Evolutionary conservation across 148 eudicot species (phyloP).

Genomic region (Nyssa sinensis): DNA sequence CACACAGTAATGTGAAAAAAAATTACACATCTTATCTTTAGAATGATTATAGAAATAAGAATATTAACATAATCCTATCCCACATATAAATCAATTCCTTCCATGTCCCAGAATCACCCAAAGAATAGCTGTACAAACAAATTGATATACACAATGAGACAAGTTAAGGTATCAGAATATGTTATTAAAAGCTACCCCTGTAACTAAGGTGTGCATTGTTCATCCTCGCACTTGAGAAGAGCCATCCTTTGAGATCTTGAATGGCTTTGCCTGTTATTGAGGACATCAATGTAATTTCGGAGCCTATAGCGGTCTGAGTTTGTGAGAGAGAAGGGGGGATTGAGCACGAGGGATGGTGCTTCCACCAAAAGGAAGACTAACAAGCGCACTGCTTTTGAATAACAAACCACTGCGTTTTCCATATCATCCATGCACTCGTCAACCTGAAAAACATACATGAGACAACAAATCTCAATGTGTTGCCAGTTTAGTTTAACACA

Average conservation of each 20-base stretch:
- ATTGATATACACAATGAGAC: slow-evolving; percentile 42
- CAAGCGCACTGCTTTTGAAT: slow-evolving; percentile 70
- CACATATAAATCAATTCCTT: slow-evolving; percentile 21
- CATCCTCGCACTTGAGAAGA: slow-evolving; percentile 54
- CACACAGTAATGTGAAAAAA: not conserved
- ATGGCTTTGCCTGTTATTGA: slow-evolving; percentile 72
- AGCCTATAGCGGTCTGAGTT: slow-evolving; percentile 76
- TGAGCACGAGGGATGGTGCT: slow-evolving; percentile 73
- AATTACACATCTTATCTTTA: not conserved
- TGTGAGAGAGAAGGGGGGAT: slow-evolving; percentile 88
- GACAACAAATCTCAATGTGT: not conserved
- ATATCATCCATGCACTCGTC: slow-evolving; percentile 77
- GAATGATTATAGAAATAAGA: slow-evolving; percentile 17
- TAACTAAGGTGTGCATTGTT: slow-evolving; percentile 31
- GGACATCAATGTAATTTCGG: slow-evolving; percentile 60
- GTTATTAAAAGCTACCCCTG: slow-evolving; percentile 10
- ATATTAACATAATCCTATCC: slow-evolving; percentile 27
- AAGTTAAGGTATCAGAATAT: slow-evolving; percentile 21
- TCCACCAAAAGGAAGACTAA: slow-evolving; percentile 70
- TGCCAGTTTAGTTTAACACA: too few species aligned
- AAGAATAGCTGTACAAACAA: slow-evolving; percentile 70
- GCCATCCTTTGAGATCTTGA: slow-evolving; percentile 73
- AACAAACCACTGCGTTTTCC: slow-evolving; percentile 53
- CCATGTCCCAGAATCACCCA: slow-evolving; percentile 36
- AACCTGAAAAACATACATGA: slow-evolving; percentile 48